Percentiles rank a stretch among this genome's conserved stretches.
These are phyloP conservation scores for Tolypocladium sp. DNA, from an alignment of 2,329 filamentous ascomycete genomes.

Conservation along the genomic window DNA sequence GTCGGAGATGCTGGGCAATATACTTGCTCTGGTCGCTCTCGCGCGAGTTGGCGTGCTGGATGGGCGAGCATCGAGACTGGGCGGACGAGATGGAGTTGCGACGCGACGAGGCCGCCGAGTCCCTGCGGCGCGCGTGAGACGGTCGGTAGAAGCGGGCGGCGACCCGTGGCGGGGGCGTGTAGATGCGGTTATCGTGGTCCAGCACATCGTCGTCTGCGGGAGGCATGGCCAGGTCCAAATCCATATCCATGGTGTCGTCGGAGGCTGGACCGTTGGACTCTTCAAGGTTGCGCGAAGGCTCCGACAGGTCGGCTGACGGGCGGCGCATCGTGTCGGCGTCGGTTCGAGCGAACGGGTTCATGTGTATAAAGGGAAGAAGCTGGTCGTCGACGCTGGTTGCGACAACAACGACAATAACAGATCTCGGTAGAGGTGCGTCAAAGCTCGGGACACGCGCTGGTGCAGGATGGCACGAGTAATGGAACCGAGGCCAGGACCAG, in stretches of 20 bases:
- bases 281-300: constrained; percentile 30
- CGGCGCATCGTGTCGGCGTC: constrained; percentile 29
- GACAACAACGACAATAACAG: neutral
- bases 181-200: constrained; percentile 25
- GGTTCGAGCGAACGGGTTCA: neutral
- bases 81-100: constrained; percentile 72
- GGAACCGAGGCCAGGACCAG: neutral
- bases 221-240: constrained; percentile 28
- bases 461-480: neutral
- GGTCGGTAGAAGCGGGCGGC: constrained; percentile 70
- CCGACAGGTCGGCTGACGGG: constrained; percentile 29
- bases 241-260: constrained; percentile 19
- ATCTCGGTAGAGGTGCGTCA: neutral
- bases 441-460: neutral
- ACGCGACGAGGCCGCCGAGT: constrained; percentile 68
- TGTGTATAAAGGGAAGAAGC: neutral
- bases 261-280: constrained; percentile 20
- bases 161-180: constrained; percentile 65
- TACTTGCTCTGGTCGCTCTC: constrained; percentile 64
- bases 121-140: constrained; percentile 57
- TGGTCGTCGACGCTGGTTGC: neutral
- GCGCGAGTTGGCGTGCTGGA: constrained; percentile 40
- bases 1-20: constrained; percentile 69
- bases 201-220: constrained; percentile 25
- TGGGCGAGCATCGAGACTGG: constrained; percentile 58